Evolutionary conservation across 768 basidiomycete species (phyloP), one percentile per base, ranked within the genome.

Genomic region (Pholiota microspora): DNA sequence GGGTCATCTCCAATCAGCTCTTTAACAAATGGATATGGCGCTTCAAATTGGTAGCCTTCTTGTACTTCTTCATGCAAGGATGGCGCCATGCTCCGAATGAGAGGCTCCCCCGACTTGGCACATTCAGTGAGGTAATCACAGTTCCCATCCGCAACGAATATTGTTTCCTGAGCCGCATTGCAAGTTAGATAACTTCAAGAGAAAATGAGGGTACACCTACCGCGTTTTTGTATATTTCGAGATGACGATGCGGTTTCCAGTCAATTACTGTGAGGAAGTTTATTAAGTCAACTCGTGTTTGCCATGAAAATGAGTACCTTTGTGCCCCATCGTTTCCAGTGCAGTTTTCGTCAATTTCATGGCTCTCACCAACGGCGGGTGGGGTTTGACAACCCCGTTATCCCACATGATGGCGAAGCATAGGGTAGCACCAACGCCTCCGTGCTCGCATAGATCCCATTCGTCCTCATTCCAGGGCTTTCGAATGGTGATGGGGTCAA

Each of bases 211-310:
- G 21, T 45, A 27, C 13, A 54, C 69, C 15, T 54, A 75, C 76
- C 24, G 73, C 69, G 56, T 72, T 74, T 55, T 76, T 71, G 54
- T 72, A 72, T 10, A 86, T 75, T 57, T 81, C 79, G 15, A 71
- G 60, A 58, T 87, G 83, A 13, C 81, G 73, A 54, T 79, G 72
- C 0, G 80, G 76, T 38, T 77, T 64, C 86, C 87, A 90, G 45
- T 85, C 80, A 47, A 89, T 76, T 3, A 89, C 89, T 87, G 47
- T 40, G 13, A 16, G 44, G n/a, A n/a, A 21, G 13, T 4, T n/a
- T 31, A 29, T 38, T 15, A 29, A 18, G 9, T 7, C 7, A 35
- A 23, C 21, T 18, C 21, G 13, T 18, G 34, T 28, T 69, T 64
- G 4, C 7, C 18, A 31, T 25, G 21, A 7, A 21, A 18, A 21